Evolutionary conservation across 23 red algal species (phyloP).

Genomic region (Pyropia yezoensis): DNA sequence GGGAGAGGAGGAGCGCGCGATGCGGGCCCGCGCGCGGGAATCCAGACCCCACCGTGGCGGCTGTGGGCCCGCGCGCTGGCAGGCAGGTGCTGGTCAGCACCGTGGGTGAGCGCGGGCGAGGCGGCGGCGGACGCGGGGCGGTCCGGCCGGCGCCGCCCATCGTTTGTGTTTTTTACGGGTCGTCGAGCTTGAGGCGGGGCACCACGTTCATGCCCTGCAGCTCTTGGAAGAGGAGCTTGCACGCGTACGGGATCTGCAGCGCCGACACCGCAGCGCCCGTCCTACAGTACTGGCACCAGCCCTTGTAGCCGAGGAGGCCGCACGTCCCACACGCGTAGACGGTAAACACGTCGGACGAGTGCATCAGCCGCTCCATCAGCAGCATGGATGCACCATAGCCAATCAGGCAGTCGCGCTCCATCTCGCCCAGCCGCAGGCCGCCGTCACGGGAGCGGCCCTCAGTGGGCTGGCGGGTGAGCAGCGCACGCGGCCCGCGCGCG

Average conservation of each 20-base stretch:
- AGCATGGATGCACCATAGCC: constrained; percentile 83
- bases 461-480: constrained; percentile 64
- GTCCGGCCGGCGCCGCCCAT: no score
- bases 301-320: constrained; percentile 57
- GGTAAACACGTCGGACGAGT: constrained; percentile 69
- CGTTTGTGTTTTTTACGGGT: no score
- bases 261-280: constrained; percentile 27
- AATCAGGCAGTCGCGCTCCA: constrained; percentile 94
- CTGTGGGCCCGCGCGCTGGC: no score
- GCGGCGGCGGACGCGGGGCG: no score
- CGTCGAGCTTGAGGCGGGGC: constrained; percentile 50
- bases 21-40: no score
- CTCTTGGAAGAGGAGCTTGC: constrained; percentile 96
- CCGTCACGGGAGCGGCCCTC: constrained; percentile 79
- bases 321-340: constrained; percentile 79
- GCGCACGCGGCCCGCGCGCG: constrained; percentile 46
- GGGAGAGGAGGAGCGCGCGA: no score
- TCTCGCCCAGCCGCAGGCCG: constrained; percentile 90
- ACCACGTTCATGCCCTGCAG: constrained; percentile 95
- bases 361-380: constrained; percentile 82
- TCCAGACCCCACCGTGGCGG: no score
- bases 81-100: no score
- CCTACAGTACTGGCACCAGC: constrained; percentile 79
- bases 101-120: no score
- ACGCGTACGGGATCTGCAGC: constrained; percentile 92